Evolutionary conservation across 1,284 basidiomycete genomes (phyloP), one percentile per base, ranked within the genome.

Genomic region (Marasmius tenuissimus): DNA sequence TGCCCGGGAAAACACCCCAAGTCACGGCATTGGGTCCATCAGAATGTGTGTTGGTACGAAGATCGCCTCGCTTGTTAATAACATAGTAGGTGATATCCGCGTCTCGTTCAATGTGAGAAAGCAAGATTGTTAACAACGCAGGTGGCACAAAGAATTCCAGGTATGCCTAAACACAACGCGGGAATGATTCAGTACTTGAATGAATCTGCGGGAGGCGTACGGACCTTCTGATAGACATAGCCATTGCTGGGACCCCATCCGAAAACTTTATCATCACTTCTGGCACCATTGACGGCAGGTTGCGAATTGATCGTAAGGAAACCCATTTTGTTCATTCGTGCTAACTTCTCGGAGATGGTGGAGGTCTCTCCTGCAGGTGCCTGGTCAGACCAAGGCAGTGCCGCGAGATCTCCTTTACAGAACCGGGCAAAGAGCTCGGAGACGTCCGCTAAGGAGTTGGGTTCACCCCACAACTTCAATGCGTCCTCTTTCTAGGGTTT

Each of bases 221-320:
- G 49, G 51, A 91, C 92, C 85, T 99, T 99, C 76, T 99, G 97
- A 76, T 98, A 99, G 47, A 99, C 91, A 71, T 94, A 98, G 1
- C 97, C 97, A 63, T 94, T 94, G 59, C 87, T 81, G 1, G 97
- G 97, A 12, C 97, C 97, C 91, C 97, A 99, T 10, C 97, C 97
- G 72, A 94, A 92, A 1, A 88, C 81, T 64, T 89, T 87, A 78
- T 98, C 93, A 64, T 93, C 88, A 68, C 94, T 96, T 61, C 83
- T 81, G 10, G 85, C 94, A 55, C 96, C 97, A 72, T 98, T 95
- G 39, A 99, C 97, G 3, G 97, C 95, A 11, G 97, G 97, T 74
- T 99, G 97, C 45, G 94, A 97, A 77, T 98, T 98, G 81, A 99
- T 98, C 2, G 97, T 99, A 69, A 98, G 79, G 83, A 94, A 98